phyloP scores from a whole-genome alignment of 352 stramenopile genomes.

The Pythium angustatum region DNA sequence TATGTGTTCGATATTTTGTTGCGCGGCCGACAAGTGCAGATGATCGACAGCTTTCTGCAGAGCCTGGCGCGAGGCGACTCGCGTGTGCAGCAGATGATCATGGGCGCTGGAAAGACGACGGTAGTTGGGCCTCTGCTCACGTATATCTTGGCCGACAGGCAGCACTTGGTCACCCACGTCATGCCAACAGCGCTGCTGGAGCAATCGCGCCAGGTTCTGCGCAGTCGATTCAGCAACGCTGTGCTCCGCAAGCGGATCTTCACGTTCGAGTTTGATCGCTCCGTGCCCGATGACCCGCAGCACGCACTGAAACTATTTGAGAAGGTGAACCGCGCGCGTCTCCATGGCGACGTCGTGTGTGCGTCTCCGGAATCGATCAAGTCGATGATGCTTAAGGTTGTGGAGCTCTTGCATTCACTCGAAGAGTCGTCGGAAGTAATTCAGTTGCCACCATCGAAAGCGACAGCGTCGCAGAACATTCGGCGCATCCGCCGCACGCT shows the following conservation, averaged over 20 bases:
- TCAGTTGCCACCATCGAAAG: conserved; percentile 50
- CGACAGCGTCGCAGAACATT: conserved; percentile 64
- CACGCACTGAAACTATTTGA: conserved; percentile 63
- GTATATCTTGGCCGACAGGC: conserved; percentile 96
- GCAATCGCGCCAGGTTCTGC: conserved; percentile 97
- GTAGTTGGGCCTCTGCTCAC: conserved; percentile 98
- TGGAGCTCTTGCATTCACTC: conserved; percentile 92
- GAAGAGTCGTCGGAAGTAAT: conserved; percentile 82
- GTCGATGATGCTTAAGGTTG: conserved; percentile 99
- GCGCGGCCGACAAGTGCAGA: conserved; percentile 97
- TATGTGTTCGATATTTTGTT: conserved; percentile 99
- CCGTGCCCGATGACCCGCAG: conserved; percentile 82
- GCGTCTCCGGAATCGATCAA: conserved; percentile 99
- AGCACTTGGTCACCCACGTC: conserved; percentile 96
- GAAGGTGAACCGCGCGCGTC: conserved; percentile 89
- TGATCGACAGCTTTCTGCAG: conserved; percentile 98
- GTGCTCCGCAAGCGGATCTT: conserved; percentile 98
- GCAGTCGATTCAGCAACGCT: conserved; percentile 96
- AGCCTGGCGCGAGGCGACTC: conserved; percentile 78
- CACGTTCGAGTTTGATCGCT: conserved; percentile 98
- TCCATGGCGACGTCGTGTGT: conserved; percentile 96
- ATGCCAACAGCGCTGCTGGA: conserved; percentile 98
- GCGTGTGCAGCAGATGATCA: conserved; percentile 98
- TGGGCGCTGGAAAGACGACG: conserved; percentile 99
- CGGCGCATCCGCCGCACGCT: conserved; percentile 67